Evolutionary conservation across 345 rosid species (phyloP).

Genomic region (Schrenkiella parvula): DNA sequence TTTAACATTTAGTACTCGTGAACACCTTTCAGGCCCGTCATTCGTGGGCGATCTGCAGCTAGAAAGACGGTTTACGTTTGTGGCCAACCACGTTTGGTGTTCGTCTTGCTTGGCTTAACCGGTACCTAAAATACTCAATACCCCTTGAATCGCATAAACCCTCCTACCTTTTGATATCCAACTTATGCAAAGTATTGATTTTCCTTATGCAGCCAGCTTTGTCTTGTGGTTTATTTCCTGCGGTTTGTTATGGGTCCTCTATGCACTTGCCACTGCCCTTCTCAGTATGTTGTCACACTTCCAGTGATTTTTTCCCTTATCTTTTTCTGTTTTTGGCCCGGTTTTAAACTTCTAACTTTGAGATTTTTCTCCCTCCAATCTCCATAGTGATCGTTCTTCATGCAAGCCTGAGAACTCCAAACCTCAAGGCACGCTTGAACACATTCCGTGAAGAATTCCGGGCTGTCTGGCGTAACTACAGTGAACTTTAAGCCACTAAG

Average conservation of each 20-base stretch:
- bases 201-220: slow-evolving; percentile 25
- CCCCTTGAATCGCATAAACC: neutral
- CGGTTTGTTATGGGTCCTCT: slow-evolving; percentile 31
- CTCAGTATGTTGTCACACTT: slow-evolving; percentile 21
- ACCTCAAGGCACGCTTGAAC: slow-evolving; percentile 39
- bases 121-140: slow-evolving; percentile 5
- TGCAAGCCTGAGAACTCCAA: slow-evolving; percentile 36
- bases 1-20: neutral
- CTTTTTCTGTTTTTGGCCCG: neutral
- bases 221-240: slow-evolving; percentile 33
- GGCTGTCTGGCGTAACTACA: slow-evolving; percentile 40
- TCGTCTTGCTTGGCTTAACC: slow-evolving; percentile 26
- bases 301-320: neutral
- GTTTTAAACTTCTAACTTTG: neutral
- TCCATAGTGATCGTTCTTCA: slow-evolving; percentile 30
- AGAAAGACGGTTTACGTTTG: slow-evolving; percentile 34
- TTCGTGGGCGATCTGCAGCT: slow-evolving; percentile 34
- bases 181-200: slow-evolving; percentile 14
- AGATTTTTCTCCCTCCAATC: neutral
- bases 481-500: slow-evolving; percentile 14
- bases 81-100: slow-evolving; percentile 36
- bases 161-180: neutral
- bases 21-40: slow-evolving; percentile 33
- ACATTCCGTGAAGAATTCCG: slow-evolving; percentile 40
- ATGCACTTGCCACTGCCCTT: slow-evolving; percentile 28